A percentile compares a stretch with the other conserved stretches of the same genome.
phyloP scores from a whole-genome alignment of 768 basidiomycete species.

The Hericium alpestre region DNA sequence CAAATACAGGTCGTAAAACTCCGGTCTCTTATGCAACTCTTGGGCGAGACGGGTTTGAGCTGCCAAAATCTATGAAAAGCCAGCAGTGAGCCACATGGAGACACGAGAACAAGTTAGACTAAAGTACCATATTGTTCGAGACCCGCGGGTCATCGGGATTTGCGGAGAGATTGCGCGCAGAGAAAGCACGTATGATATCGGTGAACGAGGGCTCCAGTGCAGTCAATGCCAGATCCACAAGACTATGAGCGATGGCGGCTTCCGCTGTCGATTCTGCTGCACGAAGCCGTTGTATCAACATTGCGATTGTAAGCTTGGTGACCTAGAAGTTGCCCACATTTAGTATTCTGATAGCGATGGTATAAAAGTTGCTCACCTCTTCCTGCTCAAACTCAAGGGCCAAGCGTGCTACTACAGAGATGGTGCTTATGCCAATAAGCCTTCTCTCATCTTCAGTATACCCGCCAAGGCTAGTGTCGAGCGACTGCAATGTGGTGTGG shows the following conservation, averaged over 20 bases:
- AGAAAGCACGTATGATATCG: slow-evolving; percentile 80
- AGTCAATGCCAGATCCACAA: slow-evolving; percentile 79
- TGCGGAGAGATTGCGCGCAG: slow-evolving; percentile 73
- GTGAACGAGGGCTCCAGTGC: slow-evolving; percentile 68
- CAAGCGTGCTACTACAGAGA: slow-evolving; percentile 80
- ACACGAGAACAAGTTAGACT: background rate
- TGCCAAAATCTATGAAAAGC: slow-evolving; percentile 54
- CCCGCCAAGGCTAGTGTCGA: slow-evolving; percentile 53
- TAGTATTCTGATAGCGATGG: background rate
- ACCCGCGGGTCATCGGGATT: slow-evolving; percentile 82
- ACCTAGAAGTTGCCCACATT: slow-evolving; percentile 35
- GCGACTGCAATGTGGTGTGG: slow-evolving; percentile 40
- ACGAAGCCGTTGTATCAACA: slow-evolving; percentile 81
- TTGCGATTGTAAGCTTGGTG: slow-evolving; percentile 79
- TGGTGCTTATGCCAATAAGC: slow-evolving; percentile 80
- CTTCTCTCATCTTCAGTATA: slow-evolving; percentile 78
- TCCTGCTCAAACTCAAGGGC: slow-evolving; percentile 80
- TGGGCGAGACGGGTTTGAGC: slow-evolving; percentile 86
- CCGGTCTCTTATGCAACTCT: slow-evolving; percentile 62
- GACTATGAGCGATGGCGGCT: slow-evolving; percentile 82
- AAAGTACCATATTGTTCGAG: slow-evolving; percentile 74
- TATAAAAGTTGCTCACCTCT: slow-evolving; percentile 39
- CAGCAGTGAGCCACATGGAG: background rate
- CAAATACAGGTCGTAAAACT: slow-evolving; percentile 71
- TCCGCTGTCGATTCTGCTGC: slow-evolving; percentile 82